A percentile compares a stretch with the other conserved stretches of the same genome.
These are phyloP conservation scores for Cladosporium phlei DNA, from an alignment of 2,329 filamentous ascomycete species.

Conservation along the genomic window DNA sequence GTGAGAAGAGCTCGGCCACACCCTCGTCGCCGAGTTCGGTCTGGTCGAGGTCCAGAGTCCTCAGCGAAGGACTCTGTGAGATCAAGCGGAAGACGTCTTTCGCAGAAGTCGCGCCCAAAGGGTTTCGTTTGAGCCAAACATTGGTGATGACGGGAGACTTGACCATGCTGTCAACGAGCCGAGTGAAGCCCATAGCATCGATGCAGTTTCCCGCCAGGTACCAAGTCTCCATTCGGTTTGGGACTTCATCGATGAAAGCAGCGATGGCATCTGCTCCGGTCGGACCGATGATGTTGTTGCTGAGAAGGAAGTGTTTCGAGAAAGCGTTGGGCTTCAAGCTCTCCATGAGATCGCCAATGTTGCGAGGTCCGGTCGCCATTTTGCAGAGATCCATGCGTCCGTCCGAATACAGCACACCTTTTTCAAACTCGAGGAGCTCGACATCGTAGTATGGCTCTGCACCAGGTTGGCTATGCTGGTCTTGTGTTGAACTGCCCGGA, in stretches of 20 bases:
- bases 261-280: constrained; percentile 45
- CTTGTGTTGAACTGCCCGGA: not conserved
- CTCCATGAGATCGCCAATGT: constrained; percentile 49
- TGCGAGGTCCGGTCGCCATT: constrained; percentile 50
- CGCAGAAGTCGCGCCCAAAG: constrained; percentile 39
- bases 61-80: constrained; percentile 39
- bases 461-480: constrained; percentile 21
- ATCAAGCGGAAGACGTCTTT: constrained; percentile 43
- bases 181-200: constrained; percentile 38
- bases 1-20: constrained; percentile 41
- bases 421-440: constrained; percentile 35
- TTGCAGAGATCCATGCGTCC: constrained; percentile 53
- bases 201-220: constrained; percentile 54
- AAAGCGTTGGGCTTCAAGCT: constrained; percentile 45
- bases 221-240: constrained; percentile 51
- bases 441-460: constrained; percentile 34
- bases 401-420: constrained; percentile 47
- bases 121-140: constrained; percentile 54
- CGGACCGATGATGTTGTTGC: constrained; percentile 53
- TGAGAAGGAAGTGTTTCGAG: constrained; percentile 50
- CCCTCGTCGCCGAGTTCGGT: constrained; percentile 48
- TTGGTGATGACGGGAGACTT: constrained; percentile 44
- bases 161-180: constrained; percentile 44
- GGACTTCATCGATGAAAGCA: constrained; percentile 43
- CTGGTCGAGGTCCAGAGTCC: constrained; percentile 52